Base-by-base conservation (phyloP, 1,284 basidiomycete species). In the Fomes fomentarius region DNA sequence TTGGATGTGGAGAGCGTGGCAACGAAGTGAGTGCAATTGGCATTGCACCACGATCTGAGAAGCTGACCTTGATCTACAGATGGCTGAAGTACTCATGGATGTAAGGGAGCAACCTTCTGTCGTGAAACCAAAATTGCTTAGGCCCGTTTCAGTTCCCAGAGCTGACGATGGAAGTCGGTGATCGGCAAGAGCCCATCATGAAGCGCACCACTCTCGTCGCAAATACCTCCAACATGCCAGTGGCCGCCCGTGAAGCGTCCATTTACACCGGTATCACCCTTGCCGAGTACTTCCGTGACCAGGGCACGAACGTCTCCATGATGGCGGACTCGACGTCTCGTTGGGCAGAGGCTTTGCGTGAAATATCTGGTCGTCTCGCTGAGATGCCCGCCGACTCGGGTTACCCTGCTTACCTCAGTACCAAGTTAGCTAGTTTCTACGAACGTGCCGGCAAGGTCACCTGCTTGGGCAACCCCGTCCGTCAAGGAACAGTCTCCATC, bases 301-400 rank as follows among this genome's bases (percentile, higher is more conserved):
- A 98, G 74, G 96, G 97, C 28, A 89, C 85, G 70, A 96, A 99
- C 69, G 96, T 99, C 28, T 89, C 96, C 47, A 99, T 99, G 97
- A 99, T 99, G 96, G 97, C 96, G 45, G 97, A 99, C 74, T 98
- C 96, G 7, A 98, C 97, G 0, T 98, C 95, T 26, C 95, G 97
- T 66, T 99, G 97, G 97, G 97, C 97, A 48, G 97, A 99, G 73
- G 97, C 97, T 30, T 79, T 99, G 47, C 94, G 97, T 82, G 97
- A 99, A 82, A 98, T 99, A 63, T 98, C 95, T 34, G 97, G 97
- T 80, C 95, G 97, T 77, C 76, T 99, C 54, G 97, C 97, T 33
- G 97, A 99, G 77, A 99, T 99, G 97, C 97, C 97, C 53, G 97
- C 97, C 40, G 97, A 99, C 75, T 98, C 96, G 37, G 95, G 95